Percentiles rank a stretch among this genome's conserved stretches.
Evolutionary conservation across 2,329 filamentous ascomycete species (phyloP).

Genomic region (Penicillium vulpinum): DNA sequence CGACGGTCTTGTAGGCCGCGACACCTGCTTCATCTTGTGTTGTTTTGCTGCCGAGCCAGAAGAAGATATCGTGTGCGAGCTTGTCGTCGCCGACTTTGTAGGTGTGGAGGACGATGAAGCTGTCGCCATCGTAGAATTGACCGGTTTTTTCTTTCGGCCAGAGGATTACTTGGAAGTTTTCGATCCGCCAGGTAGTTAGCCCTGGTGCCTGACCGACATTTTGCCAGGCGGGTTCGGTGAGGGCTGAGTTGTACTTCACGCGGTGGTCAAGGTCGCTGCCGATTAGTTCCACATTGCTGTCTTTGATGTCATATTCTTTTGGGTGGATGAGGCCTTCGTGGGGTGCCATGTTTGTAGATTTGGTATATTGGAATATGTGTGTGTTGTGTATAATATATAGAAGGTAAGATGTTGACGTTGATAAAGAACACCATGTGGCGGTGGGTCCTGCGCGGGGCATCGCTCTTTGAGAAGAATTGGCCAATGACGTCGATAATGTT

Average conservation of each 20-base stretch:
- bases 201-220: conserved; percentile 57
- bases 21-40: conserved; percentile 68
- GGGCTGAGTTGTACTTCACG: conserved; percentile 66
- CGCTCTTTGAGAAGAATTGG: neutral
- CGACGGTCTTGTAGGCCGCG: conserved; percentile 69
- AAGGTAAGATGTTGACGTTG: neutral
- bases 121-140: conserved; percentile 67
- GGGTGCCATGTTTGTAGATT: conserved; percentile 56
- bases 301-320: conserved; percentile 66
- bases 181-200: conserved; percentile 65
- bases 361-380: neutral
- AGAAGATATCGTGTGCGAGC: conserved; percentile 66
- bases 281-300: conserved; percentile 68
- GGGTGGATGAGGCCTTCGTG: conserved; percentile 62
- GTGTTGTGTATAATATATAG: neutral
- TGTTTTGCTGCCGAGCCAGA: conserved; percentile 67
- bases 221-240: conserved; percentile 67
- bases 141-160: conserved; percentile 61
- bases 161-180: conserved; percentile 64
- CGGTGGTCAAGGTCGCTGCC: conserved; percentile 65
- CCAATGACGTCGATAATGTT: neutral
- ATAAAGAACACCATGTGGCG: neutral
- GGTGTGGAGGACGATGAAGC: conserved; percentile 65
- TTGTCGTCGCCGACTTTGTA: conserved; percentile 54
- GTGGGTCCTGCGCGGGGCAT: conserved; percentile 11